phyloP scores from a whole-genome alignment of 495 filamentous ascomycete genomes.

The Usnea hakonensis region DNA sequence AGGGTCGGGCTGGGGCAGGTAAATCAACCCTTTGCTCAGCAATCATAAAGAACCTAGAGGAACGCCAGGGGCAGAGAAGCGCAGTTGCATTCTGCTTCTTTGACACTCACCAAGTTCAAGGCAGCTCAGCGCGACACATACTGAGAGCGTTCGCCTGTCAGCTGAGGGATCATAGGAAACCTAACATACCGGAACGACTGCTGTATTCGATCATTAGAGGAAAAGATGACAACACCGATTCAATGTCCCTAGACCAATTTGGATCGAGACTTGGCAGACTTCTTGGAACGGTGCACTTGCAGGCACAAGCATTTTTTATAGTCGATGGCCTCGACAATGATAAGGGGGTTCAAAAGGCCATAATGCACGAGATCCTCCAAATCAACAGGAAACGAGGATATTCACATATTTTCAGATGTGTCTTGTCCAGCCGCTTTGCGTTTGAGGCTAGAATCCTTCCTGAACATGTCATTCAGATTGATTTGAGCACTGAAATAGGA shows the following conservation, averaged over 20 bases:
- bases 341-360: background rate
- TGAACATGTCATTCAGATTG: background rate
- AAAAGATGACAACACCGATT: background rate
- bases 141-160: background rate
- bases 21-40: background rate
- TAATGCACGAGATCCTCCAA: background rate
- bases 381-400: background rate
- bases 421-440: background rate
- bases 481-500: background rate
- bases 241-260: background rate
- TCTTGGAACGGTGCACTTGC: background rate
- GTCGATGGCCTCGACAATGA: slow-evolving; percentile 2
- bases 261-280: background rate
- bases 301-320: background rate
- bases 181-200: background rate
- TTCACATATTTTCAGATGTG: background rate
- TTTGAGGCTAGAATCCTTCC: background rate
- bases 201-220: background rate
- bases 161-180: background rate
- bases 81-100: background rate
- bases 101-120: background rate
- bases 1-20: slow-evolving; percentile 1
- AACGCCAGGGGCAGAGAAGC: background rate
- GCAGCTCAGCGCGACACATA: background rate
- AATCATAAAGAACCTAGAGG: background rate